Conservation (phyloP, 78 protist genomes). For the Dictyostelium citrinum region DNA sequence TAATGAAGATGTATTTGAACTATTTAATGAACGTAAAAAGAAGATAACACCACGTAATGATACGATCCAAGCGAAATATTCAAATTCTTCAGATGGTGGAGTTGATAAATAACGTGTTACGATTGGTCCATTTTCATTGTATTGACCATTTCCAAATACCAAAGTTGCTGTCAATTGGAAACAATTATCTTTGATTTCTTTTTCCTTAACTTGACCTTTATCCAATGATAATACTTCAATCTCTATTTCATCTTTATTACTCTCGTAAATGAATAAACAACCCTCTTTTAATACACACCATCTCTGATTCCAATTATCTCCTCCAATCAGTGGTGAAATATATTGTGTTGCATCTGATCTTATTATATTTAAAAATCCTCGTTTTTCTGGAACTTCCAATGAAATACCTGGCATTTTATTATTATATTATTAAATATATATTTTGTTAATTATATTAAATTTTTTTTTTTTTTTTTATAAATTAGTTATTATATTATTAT, state of each 20-base stretch:
- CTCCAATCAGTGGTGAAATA: not conserved
- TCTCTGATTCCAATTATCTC: slow-evolving; percentile 41
- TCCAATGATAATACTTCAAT: slow-evolving; percentile 50
- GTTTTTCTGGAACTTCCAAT: slow-evolving; percentile 69
- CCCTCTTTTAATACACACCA: slow-evolving; percentile 58
- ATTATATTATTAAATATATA: too few species aligned
- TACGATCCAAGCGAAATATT: slow-evolving; percentile 76
- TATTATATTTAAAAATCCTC: slow-evolving; percentile 46
- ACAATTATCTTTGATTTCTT: slow-evolving; percentile 50
- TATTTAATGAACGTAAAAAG: slow-evolving; percentile 46
- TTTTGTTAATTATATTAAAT: too few species aligned
- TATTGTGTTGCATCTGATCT: not conserved
- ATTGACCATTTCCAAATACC: not conserved
- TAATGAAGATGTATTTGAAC: not conserved
- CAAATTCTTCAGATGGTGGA: slow-evolving; percentile 42
- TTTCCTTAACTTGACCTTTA: slow-evolving; percentile 50
- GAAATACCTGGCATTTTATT: slow-evolving; percentile 23
- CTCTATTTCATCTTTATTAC: slow-evolving; percentile 20
- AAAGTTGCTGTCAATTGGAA: slow-evolving; percentile 41
- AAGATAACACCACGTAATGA: slow-evolving; percentile 58
- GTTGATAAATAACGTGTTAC: slow-evolving; percentile 44
- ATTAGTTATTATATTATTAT: too few species aligned
- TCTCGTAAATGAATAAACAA: slow-evolving; percentile 45
- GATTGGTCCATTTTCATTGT: not conserved
- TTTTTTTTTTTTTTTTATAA: too few species aligned